Conservation (phyloP, 148 eudicot genomes). For the Rhododendron williamsianum region DNA sequence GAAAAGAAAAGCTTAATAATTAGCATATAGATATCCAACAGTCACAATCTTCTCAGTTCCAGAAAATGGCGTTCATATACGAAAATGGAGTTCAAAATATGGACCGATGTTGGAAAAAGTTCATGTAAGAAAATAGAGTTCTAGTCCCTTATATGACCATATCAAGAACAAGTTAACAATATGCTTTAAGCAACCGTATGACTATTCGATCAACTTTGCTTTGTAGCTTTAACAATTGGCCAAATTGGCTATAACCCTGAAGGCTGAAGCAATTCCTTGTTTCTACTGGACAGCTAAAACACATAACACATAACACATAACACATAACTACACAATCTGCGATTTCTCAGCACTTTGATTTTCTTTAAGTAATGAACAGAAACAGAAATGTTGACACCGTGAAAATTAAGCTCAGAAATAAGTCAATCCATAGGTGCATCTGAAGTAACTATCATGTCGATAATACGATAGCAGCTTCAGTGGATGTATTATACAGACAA, state of each 20-base stretch:
- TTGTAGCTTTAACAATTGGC: not conserved
- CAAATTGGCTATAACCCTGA: not conserved
- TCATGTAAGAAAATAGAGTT: not conserved
- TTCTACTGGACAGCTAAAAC: not conserved
- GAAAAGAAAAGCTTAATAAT: not conserved
- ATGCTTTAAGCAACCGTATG: not conserved
- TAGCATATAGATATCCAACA: not conserved
- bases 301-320: not conserved
- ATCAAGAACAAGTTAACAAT: not conserved
- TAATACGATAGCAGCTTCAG: not conserved
- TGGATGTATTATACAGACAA: not conserved
- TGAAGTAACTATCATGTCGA: not conserved
- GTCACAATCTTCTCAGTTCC: not conserved
- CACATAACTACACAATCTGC: not conserved
- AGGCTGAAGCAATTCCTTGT: not conserved
- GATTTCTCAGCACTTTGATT: not conserved
- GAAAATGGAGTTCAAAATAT: not conserved
- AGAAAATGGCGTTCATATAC: not conserved
- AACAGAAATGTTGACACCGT: not conserved
- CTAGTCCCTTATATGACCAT: not conserved
- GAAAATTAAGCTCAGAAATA: not conserved
- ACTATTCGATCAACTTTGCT: not conserved
- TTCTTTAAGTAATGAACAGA: not conserved
- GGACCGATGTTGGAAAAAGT: no score
- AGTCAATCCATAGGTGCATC: not conserved